Evolutionary conservation across 1,284 basidiomycete genomes (phyloP).

Genomic region (Ganoderma resinaceum): DNA sequence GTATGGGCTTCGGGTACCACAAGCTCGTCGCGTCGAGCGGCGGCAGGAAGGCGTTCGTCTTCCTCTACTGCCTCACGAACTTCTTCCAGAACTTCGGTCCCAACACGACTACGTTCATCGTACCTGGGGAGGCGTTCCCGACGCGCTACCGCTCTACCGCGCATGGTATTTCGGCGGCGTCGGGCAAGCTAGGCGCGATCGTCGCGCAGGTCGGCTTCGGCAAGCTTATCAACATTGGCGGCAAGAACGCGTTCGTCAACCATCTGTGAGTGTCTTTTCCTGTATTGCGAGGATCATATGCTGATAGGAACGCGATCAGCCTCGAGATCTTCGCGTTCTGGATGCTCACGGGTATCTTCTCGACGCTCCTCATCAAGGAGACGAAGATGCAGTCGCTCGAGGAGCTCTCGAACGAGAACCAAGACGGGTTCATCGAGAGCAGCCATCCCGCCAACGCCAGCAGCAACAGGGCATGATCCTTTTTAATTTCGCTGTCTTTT

Average conservation of each 20-base stretch:
- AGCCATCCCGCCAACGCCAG: slow-evolving; percentile 9
- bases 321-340: slow-evolving; percentile 63
- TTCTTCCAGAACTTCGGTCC: slow-evolving; percentile 70
- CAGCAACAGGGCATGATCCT: not conserved
- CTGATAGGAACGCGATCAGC: slow-evolving; percentile 31
- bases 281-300: not conserved
- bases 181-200: slow-evolving; percentile 74
- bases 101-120: slow-evolving; percentile 76
- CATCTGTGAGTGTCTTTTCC: slow-evolving; percentile 41
- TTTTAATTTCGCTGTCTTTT: not conserved
- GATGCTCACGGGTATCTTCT: slow-evolving; percentile 66
- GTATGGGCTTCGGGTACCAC: slow-evolving; percentile 64
- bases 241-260: slow-evolving; percentile 46
- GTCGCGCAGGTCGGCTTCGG: slow-evolving; percentile 71
- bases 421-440: slow-evolving; percentile 52
- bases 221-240: slow-evolving; percentile 53
- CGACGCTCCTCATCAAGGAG: slow-evolving; percentile 68
- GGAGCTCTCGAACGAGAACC: slow-evolving; percentile 60
- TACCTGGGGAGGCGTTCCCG: slow-evolving; percentile 79
- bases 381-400: slow-evolving; percentile 65
- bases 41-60: slow-evolving; percentile 58
- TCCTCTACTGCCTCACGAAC: slow-evolving; percentile 67
- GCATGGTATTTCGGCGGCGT: slow-evolving; percentile 74
- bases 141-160: slow-evolving; percentile 78
- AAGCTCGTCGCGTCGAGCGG: slow-evolving; percentile 51